Evolutionary conservation across 805 yeast genomes (phyloP).

Genomic region (Saturnispora saitoi): DNA sequence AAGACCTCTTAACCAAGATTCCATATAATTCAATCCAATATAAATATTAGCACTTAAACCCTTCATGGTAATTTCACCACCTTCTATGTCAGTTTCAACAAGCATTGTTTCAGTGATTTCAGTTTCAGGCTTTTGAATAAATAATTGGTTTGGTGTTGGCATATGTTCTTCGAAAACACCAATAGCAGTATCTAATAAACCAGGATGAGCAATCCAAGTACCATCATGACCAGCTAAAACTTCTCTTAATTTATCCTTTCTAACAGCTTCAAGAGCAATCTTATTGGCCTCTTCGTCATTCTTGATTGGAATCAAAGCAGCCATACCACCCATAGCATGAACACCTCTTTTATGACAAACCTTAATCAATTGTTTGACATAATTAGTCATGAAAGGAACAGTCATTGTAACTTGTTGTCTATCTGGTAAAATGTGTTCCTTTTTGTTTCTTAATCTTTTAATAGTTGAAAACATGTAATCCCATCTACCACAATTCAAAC

Average conservation of each 20-base stretch:
- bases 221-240: constrained; percentile 78
- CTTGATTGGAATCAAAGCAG: constrained; percentile 79
- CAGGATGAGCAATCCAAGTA: constrained; percentile 87
- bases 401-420: constrained; percentile 73
- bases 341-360: constrained; percentile 72
- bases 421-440: constrained; percentile 65
- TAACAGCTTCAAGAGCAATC: constrained; percentile 63
- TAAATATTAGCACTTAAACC: constrained; percentile 67
- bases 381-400: constrained; percentile 73
- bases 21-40: constrained; percentile 74
- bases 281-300: constrained; percentile 55
- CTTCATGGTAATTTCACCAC: constrained; percentile 54
- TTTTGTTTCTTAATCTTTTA: constrained; percentile 63
- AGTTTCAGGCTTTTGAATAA: constrained; percentile 34
- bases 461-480: constrained; percentile 79
- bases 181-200: constrained; percentile 64
- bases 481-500: constrained; percentile 86
- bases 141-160: constrained; percentile 78
- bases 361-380: constrained; percentile 64
- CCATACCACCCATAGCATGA: constrained; percentile 89
- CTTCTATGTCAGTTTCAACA: constrained; percentile 54
- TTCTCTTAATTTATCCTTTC: constrained; percentile 69
- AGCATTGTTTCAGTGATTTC: constrained; percentile 46
- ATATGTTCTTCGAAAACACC: constrained; percentile 64
- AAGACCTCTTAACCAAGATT: constrained; percentile 76